These are phyloP conservation scores for Phytophthora foliorum DNA, from an alignment of 352 stramenopile genomes.

Conservation along the genomic window DNA sequence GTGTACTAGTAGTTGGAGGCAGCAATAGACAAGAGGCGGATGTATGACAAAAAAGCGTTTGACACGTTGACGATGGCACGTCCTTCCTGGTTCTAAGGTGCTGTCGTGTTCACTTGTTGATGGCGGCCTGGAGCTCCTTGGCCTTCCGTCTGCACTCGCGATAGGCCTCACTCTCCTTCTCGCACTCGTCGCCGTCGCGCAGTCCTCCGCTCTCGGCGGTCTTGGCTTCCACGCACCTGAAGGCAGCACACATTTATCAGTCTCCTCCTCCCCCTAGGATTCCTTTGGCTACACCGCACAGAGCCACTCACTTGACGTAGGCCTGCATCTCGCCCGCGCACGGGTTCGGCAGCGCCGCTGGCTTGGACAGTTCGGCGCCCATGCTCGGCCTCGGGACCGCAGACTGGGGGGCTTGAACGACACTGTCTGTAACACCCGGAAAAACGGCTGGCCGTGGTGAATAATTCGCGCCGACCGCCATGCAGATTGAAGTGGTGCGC, in stretches of 20 bases:
- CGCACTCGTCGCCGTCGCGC: constrained; percentile 79
- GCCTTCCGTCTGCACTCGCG: constrained; percentile 65
- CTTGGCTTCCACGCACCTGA: constrained; percentile 70
- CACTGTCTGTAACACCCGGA: constrained; percentile 15
- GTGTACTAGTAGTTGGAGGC: constrained; percentile 26
- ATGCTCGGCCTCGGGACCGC: constrained; percentile 40
- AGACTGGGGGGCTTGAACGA: too few relatives aligned
- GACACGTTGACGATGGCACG: neutral
- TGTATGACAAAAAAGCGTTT: constrained; percentile 17
- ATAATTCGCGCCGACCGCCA: constrained; percentile 27
- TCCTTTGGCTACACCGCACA: neutral
- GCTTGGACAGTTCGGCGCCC: constrained; percentile 74
- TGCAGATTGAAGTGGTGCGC: constrained; percentile 38
- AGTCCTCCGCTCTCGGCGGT: constrained; percentile 66
- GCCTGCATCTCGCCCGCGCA: constrained; percentile 68
- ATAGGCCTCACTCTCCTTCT: constrained; percentile 70
- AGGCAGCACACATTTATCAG: constrained; percentile 17
- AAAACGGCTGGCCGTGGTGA: constrained; percentile 20
- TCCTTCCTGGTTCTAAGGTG: neutral
- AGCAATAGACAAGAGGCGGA: constrained; percentile 20
- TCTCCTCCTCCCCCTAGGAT: constrained; percentile 12
- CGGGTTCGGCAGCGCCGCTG: constrained; percentile 44
- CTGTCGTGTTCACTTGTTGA: constrained; percentile 26
- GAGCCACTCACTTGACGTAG: constrained; percentile 81
- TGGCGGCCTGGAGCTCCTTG: constrained; percentile 44